Evolutionary conservation across 345 rosid genomes (phyloP), one percentile per base, ranked within the genome.

Genomic region (Acer saccharum): DNA sequence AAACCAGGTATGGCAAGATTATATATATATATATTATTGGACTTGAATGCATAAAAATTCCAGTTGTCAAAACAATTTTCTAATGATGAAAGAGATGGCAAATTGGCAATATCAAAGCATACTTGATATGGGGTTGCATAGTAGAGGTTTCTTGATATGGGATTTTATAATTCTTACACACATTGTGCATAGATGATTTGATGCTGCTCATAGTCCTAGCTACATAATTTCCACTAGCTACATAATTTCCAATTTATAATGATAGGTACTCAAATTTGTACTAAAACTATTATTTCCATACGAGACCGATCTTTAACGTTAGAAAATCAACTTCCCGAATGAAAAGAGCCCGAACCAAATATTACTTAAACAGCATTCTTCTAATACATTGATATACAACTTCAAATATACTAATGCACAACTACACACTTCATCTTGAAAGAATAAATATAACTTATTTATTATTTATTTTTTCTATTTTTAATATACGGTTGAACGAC

Each of bases 41-140:
- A 32, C 3, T 52, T 52, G 57, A 52, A 54, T 78, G 71, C 69
- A 75, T 78, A 76, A 70, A 55, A 73, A 73, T 62, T 58, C 65
- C 76, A 73, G 76, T 44, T 62, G 76, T 29, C 58, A 62, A 61
- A 61, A 41, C 7, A 46, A 43, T 39, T 14, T 16, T 54, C n/a
- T 54, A 16, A 64, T 77, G 74, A 71, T 32, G 41, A 9, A 46
- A 71, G n/a, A 35, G 46, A 18, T 43, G 76, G 62, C 27, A 25
- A 25, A 25, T 25, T 25, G 27, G 27, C 8, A 54, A 65, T 70
- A 46, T 46, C 65, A 71, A 39, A 74, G 65, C 77, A 48, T 76
- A 61, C 69, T 68, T 70, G 46, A 12, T 20, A 17, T 18, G 65
- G 43, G 20, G 74, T 61, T 16, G n/a, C 1, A 29, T 61, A 10